Base-by-base conservation (phyloP, 1,284 basidiomycete genomes). In the Phylloporus sp. region DNA sequence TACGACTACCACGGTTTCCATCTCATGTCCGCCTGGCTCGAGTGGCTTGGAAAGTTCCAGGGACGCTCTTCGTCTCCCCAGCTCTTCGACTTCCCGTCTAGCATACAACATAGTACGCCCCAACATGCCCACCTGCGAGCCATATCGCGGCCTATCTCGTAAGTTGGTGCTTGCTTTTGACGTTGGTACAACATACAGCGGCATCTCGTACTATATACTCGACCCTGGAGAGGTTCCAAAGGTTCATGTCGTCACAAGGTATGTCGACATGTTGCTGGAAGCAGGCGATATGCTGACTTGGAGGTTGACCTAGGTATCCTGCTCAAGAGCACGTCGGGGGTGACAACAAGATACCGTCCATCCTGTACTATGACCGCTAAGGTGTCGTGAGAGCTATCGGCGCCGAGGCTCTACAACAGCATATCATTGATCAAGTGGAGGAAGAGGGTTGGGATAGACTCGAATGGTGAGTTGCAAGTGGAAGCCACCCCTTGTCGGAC, bases 301-400 rank as follows among this genome's bases (percentile, higher is more conserved):
- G n/a, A n/a, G n/a, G n/a, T n/a, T n/a, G n/a, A n/a, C n/a, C n/a
- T n/a, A 83, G 82, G 47, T 82, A 77, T 61, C 80, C 81, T 5
- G 79, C 77, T 2, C 80, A 82, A 61, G 77, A 79, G 31, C 72
- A 78, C 46, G 70, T 74, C 10, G 75, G 75, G 1, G 77, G 80
- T 0, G 75, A 84, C 52, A 81, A 77, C 10, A 88, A 87, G 67
- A 84, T 87, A 34, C 86, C 86, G 0, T 83, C 84, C 0, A 75
- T 86, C 22, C 71, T 88, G 51, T 86, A 81, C 63, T 88, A 88
- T 69, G 81, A 83, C 56, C 66, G 65, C 12, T 64, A 76, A 22
- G 85, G 84, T 1, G 64, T 62, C 2, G 76, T 83, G 5, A 73
- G 74, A 28, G 83, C 84, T 2, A 74, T 79, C 6, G 86, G 86